Percentiles rank a stretch among this genome's conserved stretches.
Conservation (phyloP, 129 eudicot species). For the Deinandra increscens region DNA sequence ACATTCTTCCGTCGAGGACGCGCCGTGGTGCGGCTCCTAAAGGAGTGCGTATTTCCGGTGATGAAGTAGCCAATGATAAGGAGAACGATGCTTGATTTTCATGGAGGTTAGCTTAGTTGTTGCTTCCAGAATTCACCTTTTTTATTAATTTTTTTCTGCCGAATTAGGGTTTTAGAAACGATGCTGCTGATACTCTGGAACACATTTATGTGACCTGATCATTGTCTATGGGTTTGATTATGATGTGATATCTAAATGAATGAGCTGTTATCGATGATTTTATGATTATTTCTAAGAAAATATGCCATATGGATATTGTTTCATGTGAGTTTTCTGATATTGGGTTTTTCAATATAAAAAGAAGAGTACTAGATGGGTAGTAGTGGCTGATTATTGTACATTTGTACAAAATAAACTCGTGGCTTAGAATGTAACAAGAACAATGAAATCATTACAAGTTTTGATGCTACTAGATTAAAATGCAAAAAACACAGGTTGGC, state of each 20-base stretch:
- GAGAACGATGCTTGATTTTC: conserved; percentile 26
- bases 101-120: conserved; percentile 30
- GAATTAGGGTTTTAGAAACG: conserved; percentile 24
- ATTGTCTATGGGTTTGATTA: conserved; percentile 14
- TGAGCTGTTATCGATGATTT: conserved; percentile 17
- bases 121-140: conserved; percentile 8
- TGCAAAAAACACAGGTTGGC: too few species aligned
- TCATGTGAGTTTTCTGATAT: too few species aligned
- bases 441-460: too few species aligned
- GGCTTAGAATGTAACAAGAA: too few species aligned
- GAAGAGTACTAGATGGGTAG: too few species aligned
- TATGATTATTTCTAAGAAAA: neutral
- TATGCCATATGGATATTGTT: neutral
- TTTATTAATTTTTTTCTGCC: conserved; percentile 9
- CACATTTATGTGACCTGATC: conserved; percentile 6
- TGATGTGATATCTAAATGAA: conserved; percentile 15
- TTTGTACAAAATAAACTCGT: too few species aligned
- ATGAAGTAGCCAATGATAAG: conserved; percentile 13
- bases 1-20: conserved; percentile 95
- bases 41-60: conserved; percentile 45
- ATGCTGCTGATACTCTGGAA: conserved; percentile 26
- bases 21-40: conserved; percentile 48
- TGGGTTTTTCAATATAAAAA: too few species aligned
- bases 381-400: too few species aligned
- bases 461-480: too few species aligned